Base-by-base conservation (phyloP, 331 rosid species). In the Quercus phellos region DNA sequence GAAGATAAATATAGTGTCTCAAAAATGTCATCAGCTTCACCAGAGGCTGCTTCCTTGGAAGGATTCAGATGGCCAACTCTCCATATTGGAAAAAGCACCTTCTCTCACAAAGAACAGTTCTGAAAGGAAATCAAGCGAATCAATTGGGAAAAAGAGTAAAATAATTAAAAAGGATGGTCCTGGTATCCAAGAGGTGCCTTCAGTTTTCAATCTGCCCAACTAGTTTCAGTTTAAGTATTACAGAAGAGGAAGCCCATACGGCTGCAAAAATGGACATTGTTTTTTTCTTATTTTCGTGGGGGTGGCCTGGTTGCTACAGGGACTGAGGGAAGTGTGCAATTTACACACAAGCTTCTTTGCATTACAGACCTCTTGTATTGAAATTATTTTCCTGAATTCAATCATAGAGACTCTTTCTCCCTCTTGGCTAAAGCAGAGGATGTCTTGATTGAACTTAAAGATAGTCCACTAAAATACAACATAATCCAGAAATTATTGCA, bases 1-100 rank as follows among this genome's bases (percentile, higher is more conserved):
- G 78, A 85, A 81, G 90, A 90, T 78, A 96, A 90, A 84, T 94
- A 91, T 82, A 83, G 88, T 87, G 89, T 94, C 75, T 94, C 94
- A 1, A 94, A 94, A 84, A 72, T 66, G 68, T 66, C 87, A 32
- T 76, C 89, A 11, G 83, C 35, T 76, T 81, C 77, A 54, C 75
- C 74, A 16, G 86, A 87, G 66, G 74, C 73, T 59, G 64, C 70
- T 74, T 51, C 74, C 38, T 76, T 26, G 3, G 30, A 22, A 75
- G n/a, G 35, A 70, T 1, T 63, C 35, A 22, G 82, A 64, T 67
- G 78, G 75, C 42, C 75, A 72, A 67, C 71, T 73, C 35, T 6
- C 86, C 71, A 27, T 68, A 53, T 85, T 82, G 61, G 90, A 84
- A 74, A 84, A 78, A 53, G 81, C 86, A 30, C 64, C 43, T 74